phyloP scores from a whole-genome alignment of 2,329 filamentous ascomycete species.

The Metarhizium robertsii region DNA sequence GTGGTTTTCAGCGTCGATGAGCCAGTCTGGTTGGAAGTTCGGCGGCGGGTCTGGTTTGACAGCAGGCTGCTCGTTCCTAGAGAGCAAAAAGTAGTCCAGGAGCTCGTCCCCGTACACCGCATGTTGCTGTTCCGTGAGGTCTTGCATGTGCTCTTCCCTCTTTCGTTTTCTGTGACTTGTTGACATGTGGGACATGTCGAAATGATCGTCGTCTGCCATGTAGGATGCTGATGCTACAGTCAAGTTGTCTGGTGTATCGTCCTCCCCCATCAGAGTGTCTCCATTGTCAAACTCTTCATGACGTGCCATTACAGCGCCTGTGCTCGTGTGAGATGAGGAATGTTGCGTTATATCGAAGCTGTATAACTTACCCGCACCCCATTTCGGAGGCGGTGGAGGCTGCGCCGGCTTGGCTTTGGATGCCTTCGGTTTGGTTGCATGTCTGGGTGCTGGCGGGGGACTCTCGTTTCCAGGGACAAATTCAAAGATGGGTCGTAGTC shows the following conservation, averaged over 20 bases:
- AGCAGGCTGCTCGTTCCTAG: slow-evolving; percentile 66
- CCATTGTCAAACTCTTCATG: slow-evolving; percentile 57
- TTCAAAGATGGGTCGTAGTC: slow-evolving; percentile 80
- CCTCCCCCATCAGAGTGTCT: slow-evolving; percentile 56
- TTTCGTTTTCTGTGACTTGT: slow-evolving; percentile 68
- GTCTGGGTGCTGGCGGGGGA: slow-evolving; percentile 88
- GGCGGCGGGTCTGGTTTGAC: slow-evolving; percentile 68
- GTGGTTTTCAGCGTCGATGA: slow-evolving; percentile 89
- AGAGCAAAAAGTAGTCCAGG: slow-evolving; percentile 90
- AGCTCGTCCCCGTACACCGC: slow-evolving; percentile 87
- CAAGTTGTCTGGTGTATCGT: slow-evolving; percentile 74
- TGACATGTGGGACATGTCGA: slow-evolving; percentile 56
- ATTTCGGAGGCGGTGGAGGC: slow-evolving; percentile 45
- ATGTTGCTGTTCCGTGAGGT: slow-evolving; percentile 71
- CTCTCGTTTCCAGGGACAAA: slow-evolving; percentile 76
- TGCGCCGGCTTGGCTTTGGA: slow-evolving; percentile 37
- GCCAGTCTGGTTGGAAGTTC: slow-evolving; percentile 79
- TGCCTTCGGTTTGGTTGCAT: slow-evolving; percentile 77
- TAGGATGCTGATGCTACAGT: slow-evolving; percentile 80
- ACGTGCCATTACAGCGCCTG: slow-evolving; percentile 12
- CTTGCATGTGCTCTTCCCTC: slow-evolving; percentile 53
- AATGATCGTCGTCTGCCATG: slow-evolving; percentile 72
- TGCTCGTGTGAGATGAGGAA: slow-evolving; percentile 7
- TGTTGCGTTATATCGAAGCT: background rate
- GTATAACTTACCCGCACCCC: slow-evolving; percentile 21